Conservation (phyloP, 1,139 yeast genomes). For the Pichia sp. region DNA sequence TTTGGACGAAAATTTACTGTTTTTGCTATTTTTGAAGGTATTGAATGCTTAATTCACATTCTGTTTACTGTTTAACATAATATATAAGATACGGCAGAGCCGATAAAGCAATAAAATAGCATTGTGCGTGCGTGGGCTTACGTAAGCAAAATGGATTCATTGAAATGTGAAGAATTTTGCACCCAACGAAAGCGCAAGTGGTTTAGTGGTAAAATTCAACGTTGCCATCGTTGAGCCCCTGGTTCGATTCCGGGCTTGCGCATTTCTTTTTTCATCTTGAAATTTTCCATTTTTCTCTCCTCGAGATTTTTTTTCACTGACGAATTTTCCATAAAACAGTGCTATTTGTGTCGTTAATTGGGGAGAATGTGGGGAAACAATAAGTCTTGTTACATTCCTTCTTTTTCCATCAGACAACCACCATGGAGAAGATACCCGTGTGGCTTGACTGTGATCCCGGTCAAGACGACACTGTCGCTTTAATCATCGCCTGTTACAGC, state of each 20-base stretch:
- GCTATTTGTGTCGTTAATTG: no score
- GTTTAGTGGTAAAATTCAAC: conserved; percentile 20
- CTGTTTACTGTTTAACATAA: no score
- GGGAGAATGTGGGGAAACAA: background rate
- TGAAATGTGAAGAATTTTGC: background rate
- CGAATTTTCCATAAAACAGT: no score
- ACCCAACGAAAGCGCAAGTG: conserved; percentile 7
- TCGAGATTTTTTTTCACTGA: background rate
- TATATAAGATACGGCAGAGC: no score
- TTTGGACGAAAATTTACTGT: no score
- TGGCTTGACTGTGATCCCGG: conserved; percentile 98
- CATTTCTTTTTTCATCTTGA: conserved; percentile 9
- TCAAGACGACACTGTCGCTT: conserved; percentile 84
- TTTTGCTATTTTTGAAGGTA: no score
- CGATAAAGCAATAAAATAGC: no score
- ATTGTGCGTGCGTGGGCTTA: no score
- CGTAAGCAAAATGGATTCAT: no score
- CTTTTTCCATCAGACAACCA: background rate
- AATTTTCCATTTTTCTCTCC: background rate
- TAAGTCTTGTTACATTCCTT: background rate
- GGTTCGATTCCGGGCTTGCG: conserved; percentile 21
- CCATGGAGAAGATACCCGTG: conserved; percentile 44
- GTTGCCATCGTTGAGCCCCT: conserved; percentile 21
- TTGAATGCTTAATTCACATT: no score
- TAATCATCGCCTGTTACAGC: conserved; percentile 58